Conservation (phyloP, 305 asterid genomes). For the Coffea humblotiana region DNA sequence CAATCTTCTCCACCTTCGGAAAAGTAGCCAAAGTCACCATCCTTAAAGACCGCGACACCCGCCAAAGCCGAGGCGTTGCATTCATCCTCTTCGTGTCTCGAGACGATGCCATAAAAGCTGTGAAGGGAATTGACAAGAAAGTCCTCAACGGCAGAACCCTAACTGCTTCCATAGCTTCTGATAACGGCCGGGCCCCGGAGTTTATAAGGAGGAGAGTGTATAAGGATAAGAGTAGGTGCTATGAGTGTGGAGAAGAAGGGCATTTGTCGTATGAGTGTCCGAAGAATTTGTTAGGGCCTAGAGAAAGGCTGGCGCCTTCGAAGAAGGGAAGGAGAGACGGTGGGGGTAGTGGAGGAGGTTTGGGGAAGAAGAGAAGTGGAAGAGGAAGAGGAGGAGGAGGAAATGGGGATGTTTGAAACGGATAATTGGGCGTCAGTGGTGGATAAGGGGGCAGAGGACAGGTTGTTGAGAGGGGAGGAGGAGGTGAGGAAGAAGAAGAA, state of each 20-base stretch:
- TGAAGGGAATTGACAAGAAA: conserved; percentile 64
- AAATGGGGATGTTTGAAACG: conserved; percentile 37
- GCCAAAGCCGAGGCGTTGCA: conserved; percentile 87
- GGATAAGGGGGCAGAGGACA: conserved; percentile 74
- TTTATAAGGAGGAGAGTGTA: conserved; percentile 79
- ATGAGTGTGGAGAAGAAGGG: conserved; percentile 92
- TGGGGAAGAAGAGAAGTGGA: conserved; percentile 27
- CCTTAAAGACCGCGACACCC: conserved; percentile 75
- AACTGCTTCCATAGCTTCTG: conserved; percentile 83
- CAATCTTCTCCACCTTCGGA: conserved; percentile 94
- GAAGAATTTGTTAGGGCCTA: conserved; percentile 66
- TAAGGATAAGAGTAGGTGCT: conserved; percentile 93
- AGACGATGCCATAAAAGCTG: conserved; percentile 79
- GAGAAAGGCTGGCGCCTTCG: conserved; percentile 73
- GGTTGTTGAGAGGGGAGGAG: conserved; percentile 45
- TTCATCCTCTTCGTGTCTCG: conserved; percentile 76
- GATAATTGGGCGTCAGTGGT: conserved; percentile 97
- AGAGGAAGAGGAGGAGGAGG: conserved; percentile 38
- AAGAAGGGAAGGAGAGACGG: conserved; percentile 63
- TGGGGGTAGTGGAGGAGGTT: conserved; percentile 41
- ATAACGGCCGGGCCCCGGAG: conserved; percentile 93
- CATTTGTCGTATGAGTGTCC: conserved; percentile 96
- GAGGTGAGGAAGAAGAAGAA: conserved; percentile 34
- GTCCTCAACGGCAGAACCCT: conserved; percentile 79
- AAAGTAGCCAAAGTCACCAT: conserved; percentile 94